These are phyloP conservation scores for Paracoccidioides lutzii DNA, from an alignment of 2,329 filamentous ascomycete species.

Conservation along the genomic window DNA sequence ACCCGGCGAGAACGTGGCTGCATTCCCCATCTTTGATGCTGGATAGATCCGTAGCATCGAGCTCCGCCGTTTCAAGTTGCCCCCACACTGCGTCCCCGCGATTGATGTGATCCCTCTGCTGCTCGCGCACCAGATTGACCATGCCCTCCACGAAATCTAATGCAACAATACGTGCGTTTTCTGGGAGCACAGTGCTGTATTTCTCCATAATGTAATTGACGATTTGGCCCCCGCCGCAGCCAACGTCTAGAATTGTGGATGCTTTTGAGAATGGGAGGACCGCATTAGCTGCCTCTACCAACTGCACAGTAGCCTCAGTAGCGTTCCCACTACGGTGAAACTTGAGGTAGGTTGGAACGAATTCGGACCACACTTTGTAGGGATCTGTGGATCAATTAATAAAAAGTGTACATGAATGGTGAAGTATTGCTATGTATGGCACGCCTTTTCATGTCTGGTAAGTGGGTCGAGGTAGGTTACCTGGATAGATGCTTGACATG, in stretches of 20 bases:
- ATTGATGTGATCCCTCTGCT: background rate
- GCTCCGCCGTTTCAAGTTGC: background rate
- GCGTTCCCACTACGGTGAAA: background rate
- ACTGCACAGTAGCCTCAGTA: background rate
- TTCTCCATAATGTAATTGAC: background rate
- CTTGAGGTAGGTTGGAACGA: background rate
- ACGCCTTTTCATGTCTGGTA: too few species aligned
- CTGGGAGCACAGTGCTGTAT: background rate
- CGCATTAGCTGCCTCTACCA: background rate
- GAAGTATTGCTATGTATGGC: too few species aligned
- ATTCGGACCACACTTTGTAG: background rate
- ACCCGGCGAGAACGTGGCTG: background rate
- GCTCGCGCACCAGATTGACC: background rate
- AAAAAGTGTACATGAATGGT: background rate
- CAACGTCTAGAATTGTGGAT: background rate
- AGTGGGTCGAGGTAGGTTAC: too few species aligned
- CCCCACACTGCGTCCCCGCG: background rate
- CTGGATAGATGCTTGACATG: too few species aligned
- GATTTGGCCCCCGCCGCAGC: background rate
- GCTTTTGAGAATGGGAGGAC: background rate
- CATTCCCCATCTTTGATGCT: background rate
- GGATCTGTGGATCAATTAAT: background rate
- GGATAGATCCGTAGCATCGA: background rate
- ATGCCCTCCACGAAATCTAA: conserved; percentile 2
- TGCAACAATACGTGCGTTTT: background rate